Evolutionary conservation across 768 basidiomycete genomes (phyloP), one percentile per base, ranked within the genome.

Genomic region (Dioszegia aurantiaca): DNA sequence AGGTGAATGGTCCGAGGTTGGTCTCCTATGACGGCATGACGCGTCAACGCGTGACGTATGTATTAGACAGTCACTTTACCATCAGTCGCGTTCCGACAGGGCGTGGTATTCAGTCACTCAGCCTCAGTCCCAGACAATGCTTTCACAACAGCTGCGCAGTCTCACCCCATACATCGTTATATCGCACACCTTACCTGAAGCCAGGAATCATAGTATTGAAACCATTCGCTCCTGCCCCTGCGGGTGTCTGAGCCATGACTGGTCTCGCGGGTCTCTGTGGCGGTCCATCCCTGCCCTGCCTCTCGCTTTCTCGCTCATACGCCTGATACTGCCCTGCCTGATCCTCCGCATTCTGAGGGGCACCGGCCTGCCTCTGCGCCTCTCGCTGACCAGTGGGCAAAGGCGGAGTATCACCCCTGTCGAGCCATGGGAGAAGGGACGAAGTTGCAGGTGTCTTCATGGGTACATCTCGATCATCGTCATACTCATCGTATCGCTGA

Each of bases 161-260:
- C 21, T 12, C 27, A 47, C 46, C 16, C 24, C 27, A 28, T 28
- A 27, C 24, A 8, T 8, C 14, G 8, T 8, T 42, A 42, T n/a
- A 42, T n/a, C 40, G 9, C 16, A 42, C 9, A 40, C 19, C 3
- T 26, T 27, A 53, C 26, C 51, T 53, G 39, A 53, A 53, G 17
- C 51, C 51, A 53, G 51, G 51, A n/a, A 53, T 53, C 51, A 53
- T 40, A 2, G 36, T 21, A 17, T 40, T 26, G 26, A 53, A 53
- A 23, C 30, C 51, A 27, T 53, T 53, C 51, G 36, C 51, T 17
- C 51, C 51, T 12, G 51, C 51, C 26, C 51, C 36, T 2, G 51
- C 51, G 16, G 51, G 51, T 17, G 51, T 53, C 26, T 53, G 51
- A 30, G 51, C 51, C 37, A 53, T 53, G 21, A 53, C 51, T 3